Conservation (phyloP, 2,329 filamentous ascomycete species). For the Teratosphaeria pseudoeucalypti region DNA sequence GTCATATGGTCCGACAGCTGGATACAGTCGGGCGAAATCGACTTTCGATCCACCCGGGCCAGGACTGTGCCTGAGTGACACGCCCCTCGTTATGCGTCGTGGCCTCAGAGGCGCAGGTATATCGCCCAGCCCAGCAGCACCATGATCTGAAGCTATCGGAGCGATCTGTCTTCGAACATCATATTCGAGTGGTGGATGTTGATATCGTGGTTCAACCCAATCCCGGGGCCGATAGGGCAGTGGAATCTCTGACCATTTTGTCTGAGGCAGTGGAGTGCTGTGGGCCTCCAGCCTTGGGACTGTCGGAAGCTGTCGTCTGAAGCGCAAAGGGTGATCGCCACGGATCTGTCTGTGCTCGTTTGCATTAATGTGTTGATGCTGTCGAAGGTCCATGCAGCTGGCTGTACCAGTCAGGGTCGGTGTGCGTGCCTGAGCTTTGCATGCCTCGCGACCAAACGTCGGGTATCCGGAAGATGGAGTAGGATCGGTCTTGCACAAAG, state of each 20-base stretch:
- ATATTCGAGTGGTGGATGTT: neutral
- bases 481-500: neutral
- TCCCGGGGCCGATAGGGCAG: slow-evolving; percentile 11
- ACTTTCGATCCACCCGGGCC: slow-evolving; percentile 3
- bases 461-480: neutral
- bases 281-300: neutral
- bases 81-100: slow-evolving; percentile 2
- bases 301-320: neutral
- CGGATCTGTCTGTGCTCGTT: neutral
- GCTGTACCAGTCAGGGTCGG: neutral
- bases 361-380: neutral
- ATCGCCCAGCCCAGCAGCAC: neutral
- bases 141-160: neutral
- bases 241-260: slow-evolving; percentile 13
- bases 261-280: slow-evolving; percentile 10
- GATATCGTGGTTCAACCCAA: slow-evolving; percentile 6
- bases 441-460: neutral
- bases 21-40: slow-evolving; percentile 12
- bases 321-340: neutral
- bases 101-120: slow-evolving; percentile 1
- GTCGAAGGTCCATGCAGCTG: neutral
- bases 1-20: slow-evolving; percentile 15
- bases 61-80: slow-evolving; percentile 1
- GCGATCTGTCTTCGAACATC: neutral
- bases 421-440: neutral